Evolutionary conservation across 176 grass and related monocot genomes (phyloP).

Genomic region (Oryza officinalis): DNA sequence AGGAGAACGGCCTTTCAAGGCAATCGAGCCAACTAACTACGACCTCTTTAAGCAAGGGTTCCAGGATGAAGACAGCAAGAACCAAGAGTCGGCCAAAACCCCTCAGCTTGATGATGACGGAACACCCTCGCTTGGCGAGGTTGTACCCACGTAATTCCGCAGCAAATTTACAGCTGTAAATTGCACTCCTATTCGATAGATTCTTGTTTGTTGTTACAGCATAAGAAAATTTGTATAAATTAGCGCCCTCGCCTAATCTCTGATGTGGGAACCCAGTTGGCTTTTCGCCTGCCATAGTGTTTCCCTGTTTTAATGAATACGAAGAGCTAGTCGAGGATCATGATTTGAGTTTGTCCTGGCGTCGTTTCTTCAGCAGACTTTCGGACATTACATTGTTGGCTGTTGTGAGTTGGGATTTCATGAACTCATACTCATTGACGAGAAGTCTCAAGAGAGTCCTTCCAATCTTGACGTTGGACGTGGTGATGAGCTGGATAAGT

Average conservation of each 20-base stretch:
- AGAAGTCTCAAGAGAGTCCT: neutral
- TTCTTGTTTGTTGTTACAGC: constrained; percentile 40
- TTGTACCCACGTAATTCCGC: constrained; percentile 56
- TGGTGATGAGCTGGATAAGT: neutral
- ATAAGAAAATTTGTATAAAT: constrained; percentile 58
- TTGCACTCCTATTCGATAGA: constrained; percentile 27
- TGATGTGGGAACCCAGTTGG: constrained; percentile 37
- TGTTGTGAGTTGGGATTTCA: neutral
- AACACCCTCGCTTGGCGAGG: constrained; percentile 57
- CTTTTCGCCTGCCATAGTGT: neutral
- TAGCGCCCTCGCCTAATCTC: constrained; percentile 37
- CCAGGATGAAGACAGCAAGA: constrained; percentile 56
- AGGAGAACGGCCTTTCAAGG: constrained; percentile 83
- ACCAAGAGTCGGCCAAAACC: constrained; percentile 16
- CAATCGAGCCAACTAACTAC: constrained; percentile 68
- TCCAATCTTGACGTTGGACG: neutral
- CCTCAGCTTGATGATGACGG: constrained; percentile 42
- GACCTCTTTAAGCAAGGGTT: constrained; percentile 85
- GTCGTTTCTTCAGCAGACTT: neutral
- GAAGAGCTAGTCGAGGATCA: constrained; percentile 28
- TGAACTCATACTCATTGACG: constrained; percentile 17
- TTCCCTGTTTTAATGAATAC: constrained; percentile 23
- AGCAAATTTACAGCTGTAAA: constrained; percentile 30
- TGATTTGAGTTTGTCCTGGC: constrained; percentile 37
- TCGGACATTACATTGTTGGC: neutral